phyloP scores from a whole-genome alignment of 164 flowering plant genomes.

The Nymphaea colorata region DNA sequence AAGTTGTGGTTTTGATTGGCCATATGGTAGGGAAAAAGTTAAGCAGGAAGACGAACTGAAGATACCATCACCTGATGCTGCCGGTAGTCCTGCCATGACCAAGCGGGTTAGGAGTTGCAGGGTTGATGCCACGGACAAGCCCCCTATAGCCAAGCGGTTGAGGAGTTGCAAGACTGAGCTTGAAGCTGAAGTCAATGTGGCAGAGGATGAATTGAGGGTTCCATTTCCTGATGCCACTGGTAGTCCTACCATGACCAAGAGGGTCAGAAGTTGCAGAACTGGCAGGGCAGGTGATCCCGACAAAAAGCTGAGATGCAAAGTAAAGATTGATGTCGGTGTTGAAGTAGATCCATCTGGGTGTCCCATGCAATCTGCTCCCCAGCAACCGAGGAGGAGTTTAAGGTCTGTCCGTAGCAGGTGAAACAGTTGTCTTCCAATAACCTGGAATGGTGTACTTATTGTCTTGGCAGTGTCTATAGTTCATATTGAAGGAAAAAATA shows the following conservation, averaged over 20 bases:
- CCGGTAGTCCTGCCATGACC: neutral
- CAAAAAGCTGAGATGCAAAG: neutral
- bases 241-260: neutral
- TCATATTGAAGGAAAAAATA: neutral
- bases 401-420: neutral
- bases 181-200: neutral
- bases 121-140: neutral
- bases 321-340: constrained; percentile 1
- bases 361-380: neutral
- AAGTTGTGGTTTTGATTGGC: constrained; percentile 56
- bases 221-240: neutral
- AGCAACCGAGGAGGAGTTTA: neutral
- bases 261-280: neutral
- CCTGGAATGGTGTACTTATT: neutral
- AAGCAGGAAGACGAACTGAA: neutral
- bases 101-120: neutral
- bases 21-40: neutral
- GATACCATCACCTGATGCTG: neutral
- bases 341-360: constrained; percentile 2
- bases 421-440: neutral
- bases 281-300: neutral
- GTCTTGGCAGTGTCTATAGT: neutral
- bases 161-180: neutral
- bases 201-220: neutral
- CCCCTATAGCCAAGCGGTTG: neutral